Percentiles rank a stretch among this genome's conserved stretches.
These are phyloP conservation scores for Pittosporum tobira DNA, from an alignment of 129 eudicot genomes.

Conservation along the genomic window DNA sequence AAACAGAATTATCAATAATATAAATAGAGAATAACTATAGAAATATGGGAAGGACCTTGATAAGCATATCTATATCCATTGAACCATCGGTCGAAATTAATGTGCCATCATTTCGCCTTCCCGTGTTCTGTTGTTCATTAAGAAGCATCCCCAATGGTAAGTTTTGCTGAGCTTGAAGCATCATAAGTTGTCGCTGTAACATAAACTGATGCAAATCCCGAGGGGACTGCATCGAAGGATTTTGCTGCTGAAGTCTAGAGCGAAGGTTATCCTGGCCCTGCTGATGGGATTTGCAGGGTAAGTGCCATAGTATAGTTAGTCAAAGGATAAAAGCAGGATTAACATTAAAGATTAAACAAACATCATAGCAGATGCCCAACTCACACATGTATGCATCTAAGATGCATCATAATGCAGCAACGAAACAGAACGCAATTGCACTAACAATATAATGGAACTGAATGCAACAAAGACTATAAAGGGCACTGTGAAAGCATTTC, in stretches of 20 bases:
- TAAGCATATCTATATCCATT: conserved; percentile 12
- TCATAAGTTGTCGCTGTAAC: conserved; percentile 28
- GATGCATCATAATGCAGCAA: too few species aligned
- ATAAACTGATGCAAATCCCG: conserved; percentile 31
- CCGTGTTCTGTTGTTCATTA: conserved; percentile 10
- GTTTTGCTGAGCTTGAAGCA: conserved; percentile 25
- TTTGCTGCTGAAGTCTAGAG: conserved; percentile 38
- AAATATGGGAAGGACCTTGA: conserved; percentile 14
- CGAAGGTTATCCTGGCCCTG: conserved; percentile 42
- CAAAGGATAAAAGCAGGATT: too few species aligned
- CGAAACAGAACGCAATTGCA: too few species aligned
- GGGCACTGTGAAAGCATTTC: too few species aligned
- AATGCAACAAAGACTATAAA: too few species aligned
- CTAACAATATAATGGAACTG: too few species aligned
- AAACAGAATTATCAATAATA: background rate
- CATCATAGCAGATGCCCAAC: too few species aligned
- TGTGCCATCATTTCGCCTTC: conserved; percentile 16
- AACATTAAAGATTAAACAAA: background rate
- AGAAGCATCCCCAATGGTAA: conserved; percentile 15
- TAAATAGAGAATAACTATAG: background rate
- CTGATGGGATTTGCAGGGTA: background rate
- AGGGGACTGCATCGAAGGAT: conserved; percentile 24
- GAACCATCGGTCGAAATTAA: conserved; percentile 14
- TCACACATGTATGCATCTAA: too few species aligned
- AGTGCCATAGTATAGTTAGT: background rate